These are phyloP conservation scores for Saccharomycopsis javanensis DNA, from an alignment of 805 yeast species.

Conservation along the genomic window DNA sequence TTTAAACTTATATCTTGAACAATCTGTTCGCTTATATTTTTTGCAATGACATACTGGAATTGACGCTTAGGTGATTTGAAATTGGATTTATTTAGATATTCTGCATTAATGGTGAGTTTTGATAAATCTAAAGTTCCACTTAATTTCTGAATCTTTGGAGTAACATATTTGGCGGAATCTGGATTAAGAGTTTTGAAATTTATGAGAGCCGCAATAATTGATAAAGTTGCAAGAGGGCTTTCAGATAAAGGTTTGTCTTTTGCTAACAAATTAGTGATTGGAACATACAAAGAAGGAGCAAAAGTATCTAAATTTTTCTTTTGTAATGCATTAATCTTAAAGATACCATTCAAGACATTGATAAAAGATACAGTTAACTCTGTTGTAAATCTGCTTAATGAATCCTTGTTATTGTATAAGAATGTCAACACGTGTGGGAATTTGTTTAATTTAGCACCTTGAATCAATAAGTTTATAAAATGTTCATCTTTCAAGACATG, in stretches of 20 bases:
- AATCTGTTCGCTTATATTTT: slow-evolving; percentile 11
- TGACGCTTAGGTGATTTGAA: slow-evolving; percentile 6
- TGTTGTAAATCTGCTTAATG: not conserved
- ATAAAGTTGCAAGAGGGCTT: slow-evolving; percentile 5
- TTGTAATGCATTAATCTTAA: slow-evolving; percentile 6
- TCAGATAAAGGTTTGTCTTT: slow-evolving; percentile 2
- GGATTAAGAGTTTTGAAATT: slow-evolving; percentile 8
- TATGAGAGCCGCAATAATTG: slow-evolving; percentile 10
- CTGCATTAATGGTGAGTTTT: not conserved
- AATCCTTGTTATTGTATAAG: slow-evolving; percentile 6
- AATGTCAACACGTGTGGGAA: slow-evolving; percentile 14
- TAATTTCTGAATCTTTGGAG: slow-evolving; percentile 6
- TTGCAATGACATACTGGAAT: slow-evolving; percentile 9
- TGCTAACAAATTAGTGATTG: slow-evolving; percentile 7
- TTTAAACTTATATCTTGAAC: not conserved
- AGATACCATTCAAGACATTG: slow-evolving; percentile 12
- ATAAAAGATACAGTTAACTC: slow-evolving; percentile 1
- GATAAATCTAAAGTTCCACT: slow-evolving; percentile 1
- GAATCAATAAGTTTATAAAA: slow-evolving; percentile 13
- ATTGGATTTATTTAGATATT: not conserved
- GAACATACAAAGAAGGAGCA: slow-evolving; percentile 7
- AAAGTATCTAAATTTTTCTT: slow-evolving; percentile 1
- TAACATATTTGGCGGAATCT: slow-evolving; percentile 1
- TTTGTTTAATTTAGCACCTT: slow-evolving; percentile 13
- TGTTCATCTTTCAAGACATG: slow-evolving; percentile 12